These are phyloP conservation scores for Didymella exigua DNA, from an alignment of 2,329 filamentous ascomycete genomes.

Conservation along the genomic window DNA sequence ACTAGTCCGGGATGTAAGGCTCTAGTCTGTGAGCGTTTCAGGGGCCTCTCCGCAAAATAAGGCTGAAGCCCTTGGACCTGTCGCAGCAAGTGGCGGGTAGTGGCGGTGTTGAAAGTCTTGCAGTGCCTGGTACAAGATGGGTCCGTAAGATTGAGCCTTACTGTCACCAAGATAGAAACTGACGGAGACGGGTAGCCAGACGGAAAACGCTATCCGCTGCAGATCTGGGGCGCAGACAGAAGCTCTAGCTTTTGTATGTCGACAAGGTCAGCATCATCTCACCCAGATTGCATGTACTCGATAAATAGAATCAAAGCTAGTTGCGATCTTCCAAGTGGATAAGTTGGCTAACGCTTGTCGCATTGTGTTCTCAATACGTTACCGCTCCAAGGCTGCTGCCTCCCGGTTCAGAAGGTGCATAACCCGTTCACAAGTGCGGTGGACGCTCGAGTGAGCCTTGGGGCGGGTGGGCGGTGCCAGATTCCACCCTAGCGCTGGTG, in stretches of 20 bases:
- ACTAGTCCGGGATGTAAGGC: constrained; percentile 40
- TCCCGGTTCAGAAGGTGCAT: constrained; percentile 42
- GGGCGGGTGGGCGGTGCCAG: constrained; percentile 37
- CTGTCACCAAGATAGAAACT: constrained; percentile 37
- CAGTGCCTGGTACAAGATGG: constrained; percentile 38
- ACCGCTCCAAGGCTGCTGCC: constrained; percentile 29
- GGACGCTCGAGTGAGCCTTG: constrained; percentile 44
- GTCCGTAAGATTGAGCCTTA: constrained; percentile 36
- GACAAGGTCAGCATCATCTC: constrained; percentile 29
- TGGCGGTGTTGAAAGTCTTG: constrained; percentile 47
- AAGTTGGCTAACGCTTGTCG: constrained; percentile 34
- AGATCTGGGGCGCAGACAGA: constrained; percentile 40
- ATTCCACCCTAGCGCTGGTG: constrained; percentile 35
- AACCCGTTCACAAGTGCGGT: constrained; percentile 44
- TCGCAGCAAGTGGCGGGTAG: constrained; percentile 42
- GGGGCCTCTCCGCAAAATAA: constrained; percentile 43
- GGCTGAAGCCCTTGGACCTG: constrained; percentile 40
- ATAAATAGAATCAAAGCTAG: constrained; percentile 26
- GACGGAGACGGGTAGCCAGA: constrained; percentile 18
- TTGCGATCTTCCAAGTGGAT: constrained; percentile 26
- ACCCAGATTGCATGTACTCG: constrained; percentile 25
- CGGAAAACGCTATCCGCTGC: constrained; percentile 14
- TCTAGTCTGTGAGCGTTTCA: constrained; percentile 40
- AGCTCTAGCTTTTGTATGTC: constrained; percentile 30
- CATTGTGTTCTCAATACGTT: constrained; percentile 33